A percentile compares a stretch with the other conserved stretches of the same genome.
These are phyloP conservation scores for Cynara cardunculus DNA, from an alignment of 129 eudicot species.

Conservation along the genomic window DNA sequence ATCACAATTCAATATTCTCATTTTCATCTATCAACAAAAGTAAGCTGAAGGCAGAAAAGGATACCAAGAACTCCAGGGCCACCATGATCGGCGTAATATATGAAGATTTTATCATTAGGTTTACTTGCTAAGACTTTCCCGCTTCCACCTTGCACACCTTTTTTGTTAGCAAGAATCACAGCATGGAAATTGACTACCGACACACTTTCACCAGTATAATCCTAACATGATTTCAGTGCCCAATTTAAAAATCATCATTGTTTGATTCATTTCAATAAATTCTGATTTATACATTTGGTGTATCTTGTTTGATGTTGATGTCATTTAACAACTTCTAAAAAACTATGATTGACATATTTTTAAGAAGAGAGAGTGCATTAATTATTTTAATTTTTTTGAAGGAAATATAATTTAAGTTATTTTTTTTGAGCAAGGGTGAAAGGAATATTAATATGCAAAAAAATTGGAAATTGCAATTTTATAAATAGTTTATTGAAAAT, in stretches of 20 bases:
- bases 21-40: background rate
- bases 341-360: too few species aligned
- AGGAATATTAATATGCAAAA: too few species aligned
- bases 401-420: too few species aligned
- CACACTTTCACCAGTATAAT: conserved; percentile 57
- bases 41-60: too few species aligned
- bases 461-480: too few species aligned
- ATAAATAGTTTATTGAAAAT: too few species aligned
- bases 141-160: conserved; percentile 59
- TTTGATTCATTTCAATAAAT: background rate
- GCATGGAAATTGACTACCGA: conserved; percentile 48
- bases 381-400: too few species aligned
- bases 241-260: background rate
- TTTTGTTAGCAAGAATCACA: conserved; percentile 53
- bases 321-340: too few species aligned
- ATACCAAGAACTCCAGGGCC: conserved; percentile 75
- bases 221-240: conserved; percentile 21
- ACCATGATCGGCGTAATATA: conserved; percentile 72
- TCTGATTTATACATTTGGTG: background rate
- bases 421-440: too few species aligned
- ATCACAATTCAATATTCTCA: too few species aligned
- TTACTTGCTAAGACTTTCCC: conserved; percentile 57
- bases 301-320: too few species aligned
- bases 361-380: too few species aligned
- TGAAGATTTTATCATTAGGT: conserved; percentile 54